Evolutionary conservation across 345 rosid genomes (phyloP), one percentile per base, ranked within the genome.

Genomic region (Populus ilicifolia): DNA sequence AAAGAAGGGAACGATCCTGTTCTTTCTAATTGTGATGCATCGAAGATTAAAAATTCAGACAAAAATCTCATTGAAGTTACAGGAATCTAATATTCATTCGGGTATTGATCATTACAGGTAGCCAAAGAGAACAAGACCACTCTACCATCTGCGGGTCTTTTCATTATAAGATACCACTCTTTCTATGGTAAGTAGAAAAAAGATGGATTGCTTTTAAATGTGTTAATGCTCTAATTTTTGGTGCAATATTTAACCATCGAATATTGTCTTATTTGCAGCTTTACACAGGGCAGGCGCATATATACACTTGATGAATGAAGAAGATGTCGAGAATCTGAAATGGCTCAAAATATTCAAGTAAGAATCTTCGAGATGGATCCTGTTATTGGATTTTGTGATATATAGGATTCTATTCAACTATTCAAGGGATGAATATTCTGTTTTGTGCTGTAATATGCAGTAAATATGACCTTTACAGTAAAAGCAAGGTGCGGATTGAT

Each of bases 321-420:
- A 90, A 72, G 98, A 93, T 61, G 79, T 38, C 54, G 90, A 89
- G 25, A 88, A 85, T 71, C 48, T 93, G 78, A 86, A 90, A 84
- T 93, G 98, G 98, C 94, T 91, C 44, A 75, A 91, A 21, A 74
- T 90, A 14, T 93, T 93, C 89, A 91, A 89, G 98, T 93, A 86
- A 39, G 30, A 46, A 46, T 43, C 46, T 10, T 43, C 46, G 8
- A 38, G 39, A 38, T 38, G 39, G 46, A 46, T 46, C 0, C 20
- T 1, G 10, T 44, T 56, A 18, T 9, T 12, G 5, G 12, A 46
- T 11, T 46, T 14, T 46, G 52, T 14, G 2, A 1, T 46, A 0
- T 14, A 14, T 14, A 46, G 16, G 2, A 46, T 46, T 16, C 52
- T 46, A 14, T 14, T 14, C 46, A 1, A 13, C 12, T 41, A 9